These are phyloP conservation scores for Microsporum canis DNA, from an alignment of 2,329 filamentous ascomycete species.

Conservation along the genomic window DNA sequence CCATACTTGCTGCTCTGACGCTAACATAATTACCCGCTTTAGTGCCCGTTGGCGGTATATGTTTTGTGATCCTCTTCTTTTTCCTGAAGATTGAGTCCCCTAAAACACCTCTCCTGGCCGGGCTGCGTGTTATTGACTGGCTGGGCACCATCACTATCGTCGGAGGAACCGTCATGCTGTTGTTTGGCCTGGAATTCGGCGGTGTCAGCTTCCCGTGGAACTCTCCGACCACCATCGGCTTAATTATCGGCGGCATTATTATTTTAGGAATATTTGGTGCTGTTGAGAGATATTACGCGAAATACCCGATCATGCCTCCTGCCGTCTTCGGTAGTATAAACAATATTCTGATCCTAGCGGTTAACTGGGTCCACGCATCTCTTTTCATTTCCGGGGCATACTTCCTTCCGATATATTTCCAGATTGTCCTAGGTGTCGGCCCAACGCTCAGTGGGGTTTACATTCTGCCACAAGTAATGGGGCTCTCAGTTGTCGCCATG, in stretches of 20 bases:
- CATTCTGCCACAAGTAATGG: conserved; percentile 57
- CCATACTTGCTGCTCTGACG: background rate
- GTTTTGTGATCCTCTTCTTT: conserved; percentile 47
- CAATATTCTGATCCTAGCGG: conserved; percentile 53
- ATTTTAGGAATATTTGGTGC: conserved; percentile 55
- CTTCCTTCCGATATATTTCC: conserved; percentile 78
- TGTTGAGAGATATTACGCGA: conserved; percentile 61
- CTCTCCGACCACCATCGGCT: conserved; percentile 62
- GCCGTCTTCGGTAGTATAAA: conserved; percentile 55
- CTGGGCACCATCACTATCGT: conserved; percentile 53
- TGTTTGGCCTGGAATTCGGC: conserved; percentile 77
- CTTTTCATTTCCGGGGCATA: conserved; percentile 69
- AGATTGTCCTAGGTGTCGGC: conserved; percentile 56
- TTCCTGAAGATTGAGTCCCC: conserved; percentile 52
- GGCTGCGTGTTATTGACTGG: conserved; percentile 54
- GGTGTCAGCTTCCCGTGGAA: conserved; percentile 64
- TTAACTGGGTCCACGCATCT: conserved; percentile 62
- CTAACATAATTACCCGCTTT: background rate
- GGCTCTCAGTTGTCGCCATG: conserved; percentile 53
- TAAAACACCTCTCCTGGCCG: conserved; percentile 46
- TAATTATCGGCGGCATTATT: conserved; percentile 61
- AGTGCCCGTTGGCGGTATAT: conserved; percentile 50
- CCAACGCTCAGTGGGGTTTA: conserved; percentile 66
- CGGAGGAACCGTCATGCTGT: conserved; percentile 70
- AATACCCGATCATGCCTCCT: conserved; percentile 67